These are phyloP conservation scores for Fusarium sp. DNA, from an alignment of 2,329 filamentous ascomycete genomes.

Conservation along the genomic window DNA sequence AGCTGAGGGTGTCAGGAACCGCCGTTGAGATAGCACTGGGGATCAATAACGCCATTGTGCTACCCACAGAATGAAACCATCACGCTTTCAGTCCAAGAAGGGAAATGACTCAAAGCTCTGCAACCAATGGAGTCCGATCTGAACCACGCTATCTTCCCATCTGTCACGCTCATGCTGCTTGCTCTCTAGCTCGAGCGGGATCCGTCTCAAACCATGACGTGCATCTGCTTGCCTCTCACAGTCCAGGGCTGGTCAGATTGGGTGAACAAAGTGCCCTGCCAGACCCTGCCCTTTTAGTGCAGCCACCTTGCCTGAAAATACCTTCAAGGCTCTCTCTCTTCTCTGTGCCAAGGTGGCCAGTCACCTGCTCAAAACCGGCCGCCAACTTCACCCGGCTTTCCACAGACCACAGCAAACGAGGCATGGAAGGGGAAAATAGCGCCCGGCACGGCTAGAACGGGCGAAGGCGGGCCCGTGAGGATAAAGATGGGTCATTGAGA, in stretches of 20 bases:
- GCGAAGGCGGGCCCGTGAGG: conserved; percentile 30
- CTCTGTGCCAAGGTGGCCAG: conserved; percentile 35
- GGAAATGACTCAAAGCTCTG: not conserved
- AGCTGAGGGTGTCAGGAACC: conserved; percentile 25
- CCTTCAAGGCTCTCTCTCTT: conserved; percentile 11
- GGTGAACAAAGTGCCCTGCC: conserved; percentile 20
- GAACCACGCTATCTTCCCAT: conserved; percentile 35
- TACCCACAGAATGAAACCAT: conserved; percentile 19
- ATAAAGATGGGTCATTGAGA: conserved; percentile 24
- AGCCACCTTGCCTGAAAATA: conserved; percentile 35
- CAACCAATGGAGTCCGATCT: not conserved
- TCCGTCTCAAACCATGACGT: conserved; percentile 44
- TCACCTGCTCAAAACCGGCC: conserved; percentile 28
- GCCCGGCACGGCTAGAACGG: conserved; percentile 12
- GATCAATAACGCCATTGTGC: conserved; percentile 38
- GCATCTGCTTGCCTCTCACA: conserved; percentile 32
- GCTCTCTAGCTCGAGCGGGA: conserved; percentile 31
- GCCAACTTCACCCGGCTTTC: conserved; percentile 3
- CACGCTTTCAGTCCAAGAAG: not conserved
- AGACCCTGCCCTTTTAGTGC: conserved; percentile 4
- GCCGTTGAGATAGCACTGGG: conserved; percentile 25
- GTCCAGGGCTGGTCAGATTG: conserved; percentile 14
- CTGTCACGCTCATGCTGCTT: conserved; percentile 38
- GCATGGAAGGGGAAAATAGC: conserved; percentile 3
- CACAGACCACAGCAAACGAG: not conserved